Percentiles rank a stretch among this genome's conserved stretches.
phyloP scores from a whole-genome alignment of 345 rosid species.

The Diplotaxis tenuifolia region DNA sequence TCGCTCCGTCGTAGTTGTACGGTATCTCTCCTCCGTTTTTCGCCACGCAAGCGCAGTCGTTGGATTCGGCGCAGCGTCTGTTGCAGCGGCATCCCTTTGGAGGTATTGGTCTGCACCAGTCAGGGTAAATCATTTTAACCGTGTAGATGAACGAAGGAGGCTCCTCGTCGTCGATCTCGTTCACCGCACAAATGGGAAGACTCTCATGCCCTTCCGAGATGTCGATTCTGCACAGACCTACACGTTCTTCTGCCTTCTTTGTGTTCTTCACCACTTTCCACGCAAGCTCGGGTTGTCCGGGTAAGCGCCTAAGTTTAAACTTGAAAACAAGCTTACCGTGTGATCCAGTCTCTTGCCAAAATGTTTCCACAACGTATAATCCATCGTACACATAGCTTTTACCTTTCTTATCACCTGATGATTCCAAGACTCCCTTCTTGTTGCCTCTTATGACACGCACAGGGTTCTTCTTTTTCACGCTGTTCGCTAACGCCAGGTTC shows the following conservation, averaged over 20 bases:
- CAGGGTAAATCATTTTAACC: constrained; percentile 54
- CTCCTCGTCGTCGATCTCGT: constrained; percentile 62
- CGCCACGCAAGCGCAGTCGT: constrained; percentile 52
- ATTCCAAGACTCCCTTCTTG: constrained; percentile 35
- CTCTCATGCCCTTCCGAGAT: constrained; percentile 69
- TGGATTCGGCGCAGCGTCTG: constrained; percentile 48
- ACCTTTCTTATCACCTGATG: constrained; percentile 38
- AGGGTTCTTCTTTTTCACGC: constrained; percentile 49
- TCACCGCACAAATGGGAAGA: constrained; percentile 55
- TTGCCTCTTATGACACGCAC: constrained; percentile 86
- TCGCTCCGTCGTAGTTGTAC: constrained; percentile 69
- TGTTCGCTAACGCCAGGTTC: constrained; percentile 73
- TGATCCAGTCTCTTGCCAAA: constrained; percentile 60
- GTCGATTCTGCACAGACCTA: constrained; percentile 68
- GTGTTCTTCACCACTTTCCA: constrained; percentile 73
- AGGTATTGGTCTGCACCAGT: constrained; percentile 48
- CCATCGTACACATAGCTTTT: constrained; percentile 72
- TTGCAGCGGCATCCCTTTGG: constrained; percentile 59
- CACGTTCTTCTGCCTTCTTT: constrained; percentile 42
- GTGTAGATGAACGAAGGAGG: constrained; percentile 67
- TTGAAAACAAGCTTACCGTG: constrained; percentile 75
- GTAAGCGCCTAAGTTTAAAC: constrained; percentile 60
- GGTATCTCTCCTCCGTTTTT: constrained; percentile 81
- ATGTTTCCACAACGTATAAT: constrained; percentile 59
- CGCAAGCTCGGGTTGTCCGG: constrained; percentile 80